Evolutionary conservation across 345 rosid species (phyloP), one percentile per base, ranked within the genome.

Genomic region (Ceriops tagal): DNA sequence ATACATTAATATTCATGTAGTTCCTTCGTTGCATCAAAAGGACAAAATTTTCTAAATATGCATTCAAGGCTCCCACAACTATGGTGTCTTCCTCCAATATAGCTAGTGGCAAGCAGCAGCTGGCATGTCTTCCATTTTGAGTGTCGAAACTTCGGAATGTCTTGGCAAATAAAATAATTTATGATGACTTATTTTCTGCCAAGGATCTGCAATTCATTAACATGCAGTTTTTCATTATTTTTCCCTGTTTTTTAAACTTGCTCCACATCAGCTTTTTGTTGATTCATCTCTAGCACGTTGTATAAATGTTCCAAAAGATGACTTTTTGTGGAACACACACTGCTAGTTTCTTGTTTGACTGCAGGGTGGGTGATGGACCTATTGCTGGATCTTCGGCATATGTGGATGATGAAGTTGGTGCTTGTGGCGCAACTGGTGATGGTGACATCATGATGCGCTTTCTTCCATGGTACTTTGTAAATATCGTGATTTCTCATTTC

Each of bases 391-490:
- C 98, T 77, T 83, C 97, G 66, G 88, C 96, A 30, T 91, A 91
- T 66, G 96, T 95, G 6, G 90, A 85, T 65, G 80, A 76, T 76
- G 98, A 88, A 73, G 85, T 89, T 8, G 98, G 97, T 74, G 98
- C 97, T 75, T 93, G 98, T 77, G 97, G 97, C 63, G 98, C 98
- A 47, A 91, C 96, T 35, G 98, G 97, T 58, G 97, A 93, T 63
- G 97, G 98, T 2, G 98, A 91, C 82, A 83, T 87, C 77, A 93
- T 93, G 97, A 91, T 93, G 98, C 96, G 93, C 71, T 93, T 93
- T 79, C 89, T 93, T 74, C 97, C 98, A 37, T 91, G 98, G 98
- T 91, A 88, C 60, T 69, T 53, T 56, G 56, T 67, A 21, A 63
- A 53, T 31, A 37, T 35, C 4, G 3, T n/a, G 13, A 19, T 57